Base-by-base conservation (phyloP, 306 rosid species). In the Fragaria vesca region DNA sequence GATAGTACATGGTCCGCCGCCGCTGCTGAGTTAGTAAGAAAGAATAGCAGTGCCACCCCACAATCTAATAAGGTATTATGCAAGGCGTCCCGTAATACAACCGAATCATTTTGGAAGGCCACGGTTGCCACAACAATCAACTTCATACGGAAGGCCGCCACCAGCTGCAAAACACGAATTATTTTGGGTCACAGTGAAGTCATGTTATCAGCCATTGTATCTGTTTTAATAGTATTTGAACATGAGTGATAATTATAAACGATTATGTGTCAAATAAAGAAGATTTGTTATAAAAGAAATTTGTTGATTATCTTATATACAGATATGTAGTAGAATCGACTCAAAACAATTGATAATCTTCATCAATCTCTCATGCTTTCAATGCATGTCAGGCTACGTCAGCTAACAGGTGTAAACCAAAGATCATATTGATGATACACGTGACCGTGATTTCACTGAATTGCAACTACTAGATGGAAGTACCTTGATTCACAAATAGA, bases 401-500 rank as follows among this genome's bases (percentile, higher is more conserved):
- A 55, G 38, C 66, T 40, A 57, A 72, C 36, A 54, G 54, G 1
- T 4, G 4, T 21, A 57, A 54, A 57, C 24, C 36, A 38, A 21
- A 15, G 77, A 55, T 40, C 28, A 55, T 38, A 38, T 12, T n/a
- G 68, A 13, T 58, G 54, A 13, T 42, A 2, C 1, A 74, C 0
- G 16, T 17, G 16, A 58, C 47, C 28, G 17, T 13, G 71, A 42
- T 43, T 60, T 43, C 28, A 43, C 69, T 54, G 20, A 61, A 58
- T 16, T 58, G 47, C 52, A 55, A 45, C 34, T 62, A 46, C 45
- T 30, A 18, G 60, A 32, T 47, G 15, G 10, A 46, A 47, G 69
- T 82, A 84, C 90, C 90, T 60, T 75, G 86, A 74, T 85, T 83
- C 66, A 91, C 89, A 48, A 69, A 77, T 40, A 93, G 88, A 30